Percentiles rank a stretch among this genome's conserved stretches.
These are phyloP conservation scores for Candida multigemmis DNA, from an alignment of 805 yeast species.

Conservation along the genomic window DNA sequence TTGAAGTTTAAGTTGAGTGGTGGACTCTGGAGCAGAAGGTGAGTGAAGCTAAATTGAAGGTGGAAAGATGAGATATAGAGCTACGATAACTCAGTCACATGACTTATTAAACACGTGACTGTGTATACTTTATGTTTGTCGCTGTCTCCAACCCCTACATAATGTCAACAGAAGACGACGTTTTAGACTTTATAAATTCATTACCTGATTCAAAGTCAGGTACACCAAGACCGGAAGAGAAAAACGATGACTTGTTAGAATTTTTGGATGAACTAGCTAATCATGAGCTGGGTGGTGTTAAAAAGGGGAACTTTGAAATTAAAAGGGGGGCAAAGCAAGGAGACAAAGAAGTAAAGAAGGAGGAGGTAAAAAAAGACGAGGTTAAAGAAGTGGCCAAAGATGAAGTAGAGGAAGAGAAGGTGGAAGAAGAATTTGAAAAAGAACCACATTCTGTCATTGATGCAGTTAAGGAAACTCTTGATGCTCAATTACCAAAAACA, in stretches of 20 bases:
- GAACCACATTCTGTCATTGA: constrained; percentile 1
- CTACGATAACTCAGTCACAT: not conserved
- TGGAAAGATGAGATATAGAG: not conserved
- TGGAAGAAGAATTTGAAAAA: constrained; percentile 1
- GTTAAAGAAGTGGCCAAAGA: constrained; percentile 9
- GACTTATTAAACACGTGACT: not conserved
- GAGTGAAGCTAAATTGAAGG: not conserved
- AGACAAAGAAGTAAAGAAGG: constrained; percentile 4
- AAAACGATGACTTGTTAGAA: constrained; percentile 46
- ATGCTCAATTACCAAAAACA: not conserved
- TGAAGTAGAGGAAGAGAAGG: constrained; percentile 4
- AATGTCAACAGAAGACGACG: constrained; percentile 42
- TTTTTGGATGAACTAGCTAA: constrained; percentile 65
- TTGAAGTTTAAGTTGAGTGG: not conserved
- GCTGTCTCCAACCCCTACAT: not conserved
- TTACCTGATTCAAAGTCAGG: constrained; percentile 52
- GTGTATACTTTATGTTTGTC: too few relatives aligned
- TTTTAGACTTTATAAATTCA: constrained; percentile 70
- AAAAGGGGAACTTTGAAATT: not conserved
- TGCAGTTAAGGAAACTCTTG: not conserved
- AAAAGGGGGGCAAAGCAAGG: constrained; percentile 1
- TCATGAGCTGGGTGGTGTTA: constrained; percentile 33
- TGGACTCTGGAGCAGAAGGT: not conserved
- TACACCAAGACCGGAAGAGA: constrained; percentile 24
- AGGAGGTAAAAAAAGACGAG: constrained; percentile 4